phyloP scores from a whole-genome alignment of 805 yeast genomes.

The Candida andamanensis region DNA sequence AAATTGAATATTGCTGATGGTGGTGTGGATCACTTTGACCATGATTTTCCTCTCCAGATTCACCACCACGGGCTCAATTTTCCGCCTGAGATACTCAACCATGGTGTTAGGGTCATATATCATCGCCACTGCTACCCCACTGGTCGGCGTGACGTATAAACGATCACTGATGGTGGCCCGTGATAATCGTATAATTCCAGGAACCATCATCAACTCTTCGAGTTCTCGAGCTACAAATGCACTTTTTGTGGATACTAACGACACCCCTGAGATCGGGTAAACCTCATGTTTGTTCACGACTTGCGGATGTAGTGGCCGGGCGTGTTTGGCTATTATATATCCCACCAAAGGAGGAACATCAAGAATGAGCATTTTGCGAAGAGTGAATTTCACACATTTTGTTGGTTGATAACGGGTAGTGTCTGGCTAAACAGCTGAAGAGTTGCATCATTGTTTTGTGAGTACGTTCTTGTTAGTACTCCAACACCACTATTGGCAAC shows the following conservation, averaged over 20 bases:
- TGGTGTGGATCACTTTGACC: background rate
- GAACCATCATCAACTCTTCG: too few species aligned
- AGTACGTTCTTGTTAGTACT: too few species aligned
- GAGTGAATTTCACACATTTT: too few species aligned
- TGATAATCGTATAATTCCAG: background rate
- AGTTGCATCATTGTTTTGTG: too few species aligned
- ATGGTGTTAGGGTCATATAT: background rate
- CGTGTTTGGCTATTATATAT: background rate
- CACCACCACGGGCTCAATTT: too few species aligned
- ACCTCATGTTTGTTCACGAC: background rate
- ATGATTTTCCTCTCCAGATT: background rate
- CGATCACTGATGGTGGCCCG: background rate
- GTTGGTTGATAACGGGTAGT: too few species aligned
- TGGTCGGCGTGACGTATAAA: background rate
- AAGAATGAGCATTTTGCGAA: conserved; percentile 1
- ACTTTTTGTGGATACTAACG: background rate
- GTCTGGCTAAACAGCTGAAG: too few species aligned
- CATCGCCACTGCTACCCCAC: background rate
- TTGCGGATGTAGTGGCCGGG: background rate
- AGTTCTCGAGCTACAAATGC: background rate
- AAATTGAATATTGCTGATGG: background rate
- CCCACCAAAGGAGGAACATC: conserved; percentile 1
- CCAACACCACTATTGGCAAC: too few species aligned
- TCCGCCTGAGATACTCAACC: background rate
- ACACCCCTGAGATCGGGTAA: background rate